A percentile compares a stretch with the other conserved stretches of the same genome.
These are phyloP conservation scores for Tetraselmis striata DNA, from an alignment of 139 green algal genomes.

Conservation along the genomic window DNA sequence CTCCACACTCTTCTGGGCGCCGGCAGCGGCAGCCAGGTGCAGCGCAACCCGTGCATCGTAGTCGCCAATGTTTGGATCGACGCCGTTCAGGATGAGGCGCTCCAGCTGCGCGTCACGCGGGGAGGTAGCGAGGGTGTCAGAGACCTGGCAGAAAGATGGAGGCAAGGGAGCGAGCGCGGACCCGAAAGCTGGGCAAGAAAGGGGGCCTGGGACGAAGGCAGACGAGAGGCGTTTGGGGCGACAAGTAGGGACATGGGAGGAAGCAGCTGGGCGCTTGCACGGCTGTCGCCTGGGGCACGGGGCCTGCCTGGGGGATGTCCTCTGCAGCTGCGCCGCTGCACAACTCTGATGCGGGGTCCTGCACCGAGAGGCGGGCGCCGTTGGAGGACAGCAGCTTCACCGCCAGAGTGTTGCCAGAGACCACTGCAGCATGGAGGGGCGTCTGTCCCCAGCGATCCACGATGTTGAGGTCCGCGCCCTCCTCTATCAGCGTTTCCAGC, in stretches of 20 bases:
- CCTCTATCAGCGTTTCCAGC: conserved; percentile 30
- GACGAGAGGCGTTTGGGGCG: too few species aligned
- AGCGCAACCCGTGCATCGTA: conserved; percentile 31
- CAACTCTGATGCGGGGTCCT: neutral
- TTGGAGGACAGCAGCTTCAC: neutral
- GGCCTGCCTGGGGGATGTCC: neutral
- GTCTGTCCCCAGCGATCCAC: conserved; percentile 21
- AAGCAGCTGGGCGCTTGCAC: too few species aligned
- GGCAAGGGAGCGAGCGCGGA: too few species aligned
- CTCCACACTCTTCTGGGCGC: conserved; percentile 19
- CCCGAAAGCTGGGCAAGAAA: too few species aligned
- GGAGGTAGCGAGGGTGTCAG: too few species aligned
- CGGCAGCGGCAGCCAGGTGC: conserved; percentile 29
- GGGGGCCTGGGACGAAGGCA: too few species aligned
- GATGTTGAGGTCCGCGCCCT: conserved; percentile 27
- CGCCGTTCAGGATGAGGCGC: conserved; percentile 19
- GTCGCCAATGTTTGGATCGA: conserved; percentile 23
- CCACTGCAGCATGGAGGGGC: conserved; percentile 14
- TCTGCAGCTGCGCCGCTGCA: neutral
- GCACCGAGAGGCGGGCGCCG: neutral
- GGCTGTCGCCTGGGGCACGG: too few species aligned
- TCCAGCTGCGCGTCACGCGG: conserved; percentile 17
- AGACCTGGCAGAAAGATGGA: too few species aligned
- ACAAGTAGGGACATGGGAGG: too few species aligned
- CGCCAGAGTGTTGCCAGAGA: neutral